Percentiles rank a stretch among this genome's conserved stretches.
These are phyloP conservation scores for Colletotrichum sublineola DNA, from an alignment of 2,329 filamentous ascomycete species.

Conservation along the genomic window DNA sequence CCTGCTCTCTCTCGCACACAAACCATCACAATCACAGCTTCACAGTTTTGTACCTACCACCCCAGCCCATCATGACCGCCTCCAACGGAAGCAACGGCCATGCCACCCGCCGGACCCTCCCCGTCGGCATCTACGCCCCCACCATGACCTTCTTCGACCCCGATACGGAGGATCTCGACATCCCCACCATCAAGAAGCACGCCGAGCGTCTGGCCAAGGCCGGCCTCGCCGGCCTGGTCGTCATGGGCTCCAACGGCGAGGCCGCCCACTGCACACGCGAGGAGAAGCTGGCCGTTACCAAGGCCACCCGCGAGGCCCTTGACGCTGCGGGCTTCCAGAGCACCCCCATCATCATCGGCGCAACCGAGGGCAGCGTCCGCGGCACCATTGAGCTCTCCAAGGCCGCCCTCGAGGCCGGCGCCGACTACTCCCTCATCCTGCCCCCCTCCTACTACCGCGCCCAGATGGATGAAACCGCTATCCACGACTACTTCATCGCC, in stretches of 20 bases:
- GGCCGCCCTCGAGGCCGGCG: constrained; percentile 76
- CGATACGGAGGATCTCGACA: constrained; percentile 86
- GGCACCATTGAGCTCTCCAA: constrained; percentile 83
- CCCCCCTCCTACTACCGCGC: constrained; percentile 87
- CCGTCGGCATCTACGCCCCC: constrained; percentile 87
- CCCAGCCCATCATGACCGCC: constrained; percentile 41
- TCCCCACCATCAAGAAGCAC: constrained; percentile 83
- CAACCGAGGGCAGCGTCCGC: constrained; percentile 84
- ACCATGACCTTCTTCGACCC: constrained; percentile 93
- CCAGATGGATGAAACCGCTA: constrained; percentile 79
- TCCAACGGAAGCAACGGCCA: constrained; percentile 44
- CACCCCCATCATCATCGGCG: constrained; percentile 86
- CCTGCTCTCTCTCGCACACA: neutral
- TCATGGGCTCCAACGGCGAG: constrained; percentile 93
- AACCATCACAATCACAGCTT: constrained; percentile 34
- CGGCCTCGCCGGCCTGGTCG: constrained; percentile 85
- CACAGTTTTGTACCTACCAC: constrained; percentile 29
- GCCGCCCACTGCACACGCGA: constrained; percentile 85
- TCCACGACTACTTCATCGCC: constrained; percentile 79
- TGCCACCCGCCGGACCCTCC: constrained; percentile 68
- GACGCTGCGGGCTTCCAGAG: constrained; percentile 82
- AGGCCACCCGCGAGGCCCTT: constrained; percentile 83
- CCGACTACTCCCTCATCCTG: constrained; percentile 83
- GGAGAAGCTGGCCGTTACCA: constrained; percentile 82
- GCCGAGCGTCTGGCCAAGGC: constrained; percentile 81